Evolutionary conservation across 2,329 filamentous ascomycete species (phyloP).

Genomic region (Aureobasidium pullulans): DNA sequence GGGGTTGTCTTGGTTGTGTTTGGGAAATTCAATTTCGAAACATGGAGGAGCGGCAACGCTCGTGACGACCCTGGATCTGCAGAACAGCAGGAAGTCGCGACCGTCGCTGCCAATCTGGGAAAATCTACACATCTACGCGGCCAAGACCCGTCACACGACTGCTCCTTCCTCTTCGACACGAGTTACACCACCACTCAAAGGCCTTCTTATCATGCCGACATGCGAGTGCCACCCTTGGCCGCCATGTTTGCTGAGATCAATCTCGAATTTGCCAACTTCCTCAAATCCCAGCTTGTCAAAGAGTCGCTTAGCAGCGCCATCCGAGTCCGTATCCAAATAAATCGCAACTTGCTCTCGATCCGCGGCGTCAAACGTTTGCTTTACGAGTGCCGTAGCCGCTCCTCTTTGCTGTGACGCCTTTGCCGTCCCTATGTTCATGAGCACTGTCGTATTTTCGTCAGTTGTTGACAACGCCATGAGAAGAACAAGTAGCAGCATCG

Average conservation of each 20-base stretch:
- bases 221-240: background rate
- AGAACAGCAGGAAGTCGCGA: background rate
- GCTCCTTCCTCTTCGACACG: background rate
- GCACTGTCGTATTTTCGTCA: background rate
- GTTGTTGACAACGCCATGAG: background rate
- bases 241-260: conserved; percentile 6
- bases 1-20: background rate
- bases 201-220: conserved; percentile 7
- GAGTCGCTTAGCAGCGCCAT: background rate
- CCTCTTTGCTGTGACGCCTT: background rate
- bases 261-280: conserved; percentile 5
- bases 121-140: no score
- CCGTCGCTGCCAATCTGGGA: background rate
- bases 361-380: background rate
- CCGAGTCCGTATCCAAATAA: conserved; percentile 5
- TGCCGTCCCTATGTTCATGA: conserved; percentile 4
- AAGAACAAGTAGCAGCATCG: background rate
- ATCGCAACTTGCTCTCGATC: background rate
- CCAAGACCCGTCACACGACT: conserved; percentile 2
- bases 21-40: conserved; percentile 6
- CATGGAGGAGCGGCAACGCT: conserved; percentile 4
- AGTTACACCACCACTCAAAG: background rate
- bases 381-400: conserved; percentile 4
- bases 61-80: background rate
- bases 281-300: conserved; percentile 12